These are phyloP conservation scores for Penicillium mononematosum DNA, from an alignment of 495 filamentous ascomycete species.

Conservation along the genomic window DNA sequence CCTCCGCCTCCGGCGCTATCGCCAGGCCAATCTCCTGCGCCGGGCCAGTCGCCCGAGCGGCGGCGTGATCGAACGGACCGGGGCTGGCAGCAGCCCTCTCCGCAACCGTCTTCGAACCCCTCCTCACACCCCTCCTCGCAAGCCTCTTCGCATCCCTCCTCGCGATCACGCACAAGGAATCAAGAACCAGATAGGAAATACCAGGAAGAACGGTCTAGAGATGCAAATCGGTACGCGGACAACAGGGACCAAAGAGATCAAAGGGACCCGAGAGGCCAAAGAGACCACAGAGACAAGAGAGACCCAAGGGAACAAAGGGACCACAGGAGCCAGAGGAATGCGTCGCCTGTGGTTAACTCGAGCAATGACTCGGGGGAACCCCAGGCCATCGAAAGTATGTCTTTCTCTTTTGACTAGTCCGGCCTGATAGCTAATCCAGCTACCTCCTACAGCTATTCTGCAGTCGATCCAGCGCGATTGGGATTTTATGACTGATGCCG, in stretches of 20 bases:
- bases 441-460: conserved; percentile 53
- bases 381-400: conserved; percentile 46
- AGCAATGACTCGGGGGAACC: conserved; percentile 23
- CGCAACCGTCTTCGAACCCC: conserved; percentile 28
- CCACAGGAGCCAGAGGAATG: conserved; percentile 25
- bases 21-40: conserved; percentile 19
- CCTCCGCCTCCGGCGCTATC: conserved; percentile 32
- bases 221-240: conserved; percentile 24
- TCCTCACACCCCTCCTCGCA: conserved; percentile 19
- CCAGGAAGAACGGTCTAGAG: conserved; percentile 31
- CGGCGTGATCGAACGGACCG: conserved; percentile 37
- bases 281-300: conserved; percentile 15
- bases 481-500: conserved; percentile 82
- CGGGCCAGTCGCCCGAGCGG: conserved; percentile 34
- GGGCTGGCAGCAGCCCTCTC: conserved; percentile 31
- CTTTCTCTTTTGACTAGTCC: background rate
- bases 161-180: conserved; percentile 41
- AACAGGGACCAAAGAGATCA: conserved; percentile 20
- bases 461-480: conserved; percentile 80
- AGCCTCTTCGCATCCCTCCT: conserved; percentile 19
- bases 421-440: background rate
- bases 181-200: conserved; percentile 29
- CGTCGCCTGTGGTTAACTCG: conserved; percentile 10
- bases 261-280: background rate
- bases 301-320: conserved; percentile 14